Evolutionary conservation across 176 grass and related monocot species (phyloP).

Genomic region (Carex littledalei): DNA sequence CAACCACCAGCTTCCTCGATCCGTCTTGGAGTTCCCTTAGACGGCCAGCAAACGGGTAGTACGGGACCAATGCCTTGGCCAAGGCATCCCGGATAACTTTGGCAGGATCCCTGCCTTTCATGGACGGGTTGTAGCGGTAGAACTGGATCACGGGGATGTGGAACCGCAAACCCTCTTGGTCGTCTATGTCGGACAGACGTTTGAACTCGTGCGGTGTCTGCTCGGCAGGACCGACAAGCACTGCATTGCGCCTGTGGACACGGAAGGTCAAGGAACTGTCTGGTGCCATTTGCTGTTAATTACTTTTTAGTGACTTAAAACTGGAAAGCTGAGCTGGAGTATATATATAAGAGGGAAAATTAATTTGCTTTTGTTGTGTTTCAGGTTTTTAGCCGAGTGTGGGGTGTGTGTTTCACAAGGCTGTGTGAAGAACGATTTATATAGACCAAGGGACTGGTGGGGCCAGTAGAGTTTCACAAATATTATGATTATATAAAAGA

Average conservation of each 20-base stretch:
- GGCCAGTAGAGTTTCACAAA: too few species aligned
- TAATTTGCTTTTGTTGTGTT: neutral
- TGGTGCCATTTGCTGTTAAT: slow-evolving; percentile 6
- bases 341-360: neutral
- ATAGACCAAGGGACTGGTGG: too few species aligned
- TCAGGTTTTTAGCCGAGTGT: neutral
- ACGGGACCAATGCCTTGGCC: slow-evolving; percentile 57
- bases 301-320: neutral
- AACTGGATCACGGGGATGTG: slow-evolving; percentile 82
- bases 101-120: slow-evolving; percentile 40
- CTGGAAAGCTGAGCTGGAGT: neutral
- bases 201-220: slow-evolving; percentile 58
- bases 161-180: slow-evolving; percentile 80
- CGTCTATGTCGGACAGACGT: slow-evolving; percentile 80
- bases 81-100: slow-evolving; percentile 55
- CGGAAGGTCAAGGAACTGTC: slow-evolving; percentile 38
- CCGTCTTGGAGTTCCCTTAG: slow-evolving; percentile 44
- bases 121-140: slow-evolving; percentile 36
- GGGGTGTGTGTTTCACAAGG: neutral
- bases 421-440: too few species aligned
- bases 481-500: too few species aligned
- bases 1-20: slow-evolving; percentile 62
- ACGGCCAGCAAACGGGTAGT: slow-evolving; percentile 82
- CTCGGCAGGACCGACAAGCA: slow-evolving; percentile 51
- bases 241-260: slow-evolving; percentile 33